Base-by-base conservation (phyloP, 2,329 filamentous ascomycete genomes). In the Claviceps sp. region DNA sequence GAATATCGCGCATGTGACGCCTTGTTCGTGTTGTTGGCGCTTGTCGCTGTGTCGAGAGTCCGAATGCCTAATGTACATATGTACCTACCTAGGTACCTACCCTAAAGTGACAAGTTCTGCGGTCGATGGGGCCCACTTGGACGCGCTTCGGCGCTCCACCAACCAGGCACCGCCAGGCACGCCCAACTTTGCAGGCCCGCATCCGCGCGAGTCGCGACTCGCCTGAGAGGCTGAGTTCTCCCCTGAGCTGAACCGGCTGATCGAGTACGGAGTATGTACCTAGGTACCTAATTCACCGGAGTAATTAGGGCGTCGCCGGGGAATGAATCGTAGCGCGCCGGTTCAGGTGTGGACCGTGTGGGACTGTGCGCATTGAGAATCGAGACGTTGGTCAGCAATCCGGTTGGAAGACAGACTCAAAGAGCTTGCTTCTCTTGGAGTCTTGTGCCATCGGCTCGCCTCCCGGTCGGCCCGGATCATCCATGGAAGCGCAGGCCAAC, bases 311-410 rank as follows among this genome's bases (percentile, higher is more conserved):
- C 41, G 45, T 54, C 41, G 49, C 49, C 49, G 47, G 34, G 41
- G 50, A 47, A 41, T 37, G 20, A 38, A 46, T 52, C 52, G 52
- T 30, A 41, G 26, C 49, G 45, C n/a, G 18, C 41, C 34, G 46
- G 30, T 54, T 13, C 41, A 44, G 41, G 20, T 20, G 3, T 42
- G 18, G 40, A 42, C 40, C 16, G 2, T 14, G 37, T 2, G 22
- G 41, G 8, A 18, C 13, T 22, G 40, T 18, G 38, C 37, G 37
- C 37, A 40, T 41, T 6, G 38, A n/a, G n/a, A 41, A n/a, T 41
- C 16, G 38, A n/a, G 38, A 41, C 6, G 14, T n/a, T 7, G 38
- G 40, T 20, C 40, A 42, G 40, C 40, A 42, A 42, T 42, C n/a
- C 11, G 26, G 26, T 8, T 30, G 26, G 26, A 26, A 26, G 24